These are phyloP conservation scores for Clitoria ternatea DNA, from an alignment of 306 rosid species.

Conservation along the genomic window DNA sequence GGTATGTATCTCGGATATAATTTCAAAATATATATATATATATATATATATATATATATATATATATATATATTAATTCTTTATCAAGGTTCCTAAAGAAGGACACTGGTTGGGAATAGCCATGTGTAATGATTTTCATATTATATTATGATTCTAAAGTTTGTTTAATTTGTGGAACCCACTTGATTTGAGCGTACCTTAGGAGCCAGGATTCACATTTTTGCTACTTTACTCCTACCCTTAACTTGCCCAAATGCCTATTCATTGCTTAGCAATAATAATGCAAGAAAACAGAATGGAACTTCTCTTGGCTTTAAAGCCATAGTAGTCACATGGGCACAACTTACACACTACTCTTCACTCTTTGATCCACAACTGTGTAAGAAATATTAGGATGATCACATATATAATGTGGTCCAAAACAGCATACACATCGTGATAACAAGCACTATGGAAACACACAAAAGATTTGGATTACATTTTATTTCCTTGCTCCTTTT, in stretches of 20 bases:
- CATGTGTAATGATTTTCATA: neutral
- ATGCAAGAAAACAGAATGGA: conserved; percentile 3
- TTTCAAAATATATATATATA: no score
- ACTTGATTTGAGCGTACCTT: conserved; percentile 32
- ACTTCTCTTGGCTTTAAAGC: conserved; percentile 78
- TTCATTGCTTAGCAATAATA: neutral
- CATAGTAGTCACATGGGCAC: conserved; percentile 31
- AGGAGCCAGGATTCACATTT: conserved; percentile 20
- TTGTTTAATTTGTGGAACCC: conserved; percentile 36
- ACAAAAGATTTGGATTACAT: conserved; percentile 3
- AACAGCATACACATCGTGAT: conserved; percentile 12
- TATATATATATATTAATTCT: no score
- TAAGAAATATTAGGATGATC: conserved; percentile 7
- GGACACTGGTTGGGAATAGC: no score
- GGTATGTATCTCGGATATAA: no score
- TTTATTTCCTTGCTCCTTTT: conserved; percentile 32
- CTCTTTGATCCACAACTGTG: neutral
- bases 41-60: no score
- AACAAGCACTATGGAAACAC: conserved; percentile 46
- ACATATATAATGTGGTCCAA: conserved; percentile 35
- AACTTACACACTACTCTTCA: conserved; percentile 41
- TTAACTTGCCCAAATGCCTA: neutral
- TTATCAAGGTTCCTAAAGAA: no score
- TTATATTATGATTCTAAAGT: neutral
- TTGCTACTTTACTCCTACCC: conserved; percentile 55